These are phyloP conservation scores for Circinella umbellata DNA, from an alignment of 371 early-diverging fungal genomes.

Conservation along the genomic window DNA sequence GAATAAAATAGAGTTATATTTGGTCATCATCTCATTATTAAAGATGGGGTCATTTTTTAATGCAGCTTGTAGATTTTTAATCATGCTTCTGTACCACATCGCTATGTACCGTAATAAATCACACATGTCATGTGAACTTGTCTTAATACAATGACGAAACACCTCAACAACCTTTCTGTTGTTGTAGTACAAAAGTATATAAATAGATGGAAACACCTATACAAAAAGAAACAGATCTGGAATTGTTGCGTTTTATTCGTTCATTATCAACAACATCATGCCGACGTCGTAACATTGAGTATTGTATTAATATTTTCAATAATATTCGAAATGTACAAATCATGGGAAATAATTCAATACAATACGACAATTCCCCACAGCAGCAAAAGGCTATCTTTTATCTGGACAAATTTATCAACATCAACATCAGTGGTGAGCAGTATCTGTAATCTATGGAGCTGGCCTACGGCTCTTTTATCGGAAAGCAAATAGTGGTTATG, in stretches of 20 bases:
- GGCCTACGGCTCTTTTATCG: neutral
- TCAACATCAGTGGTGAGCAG: neutral
- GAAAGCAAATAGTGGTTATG: neutral
- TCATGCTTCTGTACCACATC: no score
- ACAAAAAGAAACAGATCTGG: neutral
- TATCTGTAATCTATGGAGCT: neutral
- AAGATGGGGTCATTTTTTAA: neutral
- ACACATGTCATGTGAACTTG: no score
- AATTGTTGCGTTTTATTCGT: neutral
- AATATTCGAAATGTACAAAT: neutral
- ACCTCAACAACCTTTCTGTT: no score
- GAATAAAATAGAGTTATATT: neutral
- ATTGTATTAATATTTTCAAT: neutral
- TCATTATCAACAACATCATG: neutral
- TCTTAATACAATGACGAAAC: no score
- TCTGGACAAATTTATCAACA: neutral
- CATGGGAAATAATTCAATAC: neutral
- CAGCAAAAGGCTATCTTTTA: slow-evolving; percentile 3
- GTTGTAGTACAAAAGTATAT: neutral
- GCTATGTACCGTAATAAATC: no score
- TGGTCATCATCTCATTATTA: neutral
- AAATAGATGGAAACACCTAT: neutral
- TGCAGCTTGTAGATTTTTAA: neutral
- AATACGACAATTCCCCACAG: neutral
- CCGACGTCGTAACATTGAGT: neutral